Conservation (phyloP, 2,329 filamentous ascomycete genomes). For the Fusarium gaditjirri region DNA sequence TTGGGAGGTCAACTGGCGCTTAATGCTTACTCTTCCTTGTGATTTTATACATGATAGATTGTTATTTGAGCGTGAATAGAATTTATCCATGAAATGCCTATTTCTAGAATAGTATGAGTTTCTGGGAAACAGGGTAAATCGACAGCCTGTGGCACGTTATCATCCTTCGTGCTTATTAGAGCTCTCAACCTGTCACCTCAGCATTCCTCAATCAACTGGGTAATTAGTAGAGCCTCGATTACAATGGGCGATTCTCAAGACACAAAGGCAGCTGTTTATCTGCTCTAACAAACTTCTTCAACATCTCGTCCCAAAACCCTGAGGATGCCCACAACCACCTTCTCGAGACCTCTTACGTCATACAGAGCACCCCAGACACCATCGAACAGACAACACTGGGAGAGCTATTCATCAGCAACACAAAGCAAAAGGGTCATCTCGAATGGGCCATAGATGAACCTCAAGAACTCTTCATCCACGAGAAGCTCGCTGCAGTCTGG, state of each 20-base stretch:
- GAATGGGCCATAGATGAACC: constrained; percentile 18
- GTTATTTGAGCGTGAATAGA: constrained; percentile 7
- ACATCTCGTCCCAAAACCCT: background rate
- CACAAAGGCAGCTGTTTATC: background rate
- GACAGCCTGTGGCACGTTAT: background rate
- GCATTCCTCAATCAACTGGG: background rate
- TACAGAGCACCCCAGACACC: background rate
- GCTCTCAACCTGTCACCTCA: background rate
- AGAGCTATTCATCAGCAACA: background rate
- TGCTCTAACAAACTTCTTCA: constrained; percentile 5
- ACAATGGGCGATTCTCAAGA: background rate
- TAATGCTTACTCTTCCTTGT: constrained; percentile 69
- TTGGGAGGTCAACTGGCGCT: constrained; percentile 76
- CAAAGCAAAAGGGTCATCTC: background rate
- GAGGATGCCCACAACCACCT: background rate
- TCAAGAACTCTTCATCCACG: background rate
- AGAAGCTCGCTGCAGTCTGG: constrained; percentile 6
- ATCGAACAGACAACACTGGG: constrained; percentile 15
- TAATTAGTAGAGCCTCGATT: background rate
- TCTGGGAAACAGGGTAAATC: background rate
- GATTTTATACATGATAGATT: background rate
- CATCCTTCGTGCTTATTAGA: background rate
- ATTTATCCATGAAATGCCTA: background rate
- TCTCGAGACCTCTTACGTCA: constrained; percentile 20
- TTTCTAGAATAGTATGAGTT: background rate